Percentiles rank a stretch among this genome's conserved stretches.
Conservation (phyloP, 2,329 filamentous ascomycete species). For the Rhynchosporium graminicola region DNA sequence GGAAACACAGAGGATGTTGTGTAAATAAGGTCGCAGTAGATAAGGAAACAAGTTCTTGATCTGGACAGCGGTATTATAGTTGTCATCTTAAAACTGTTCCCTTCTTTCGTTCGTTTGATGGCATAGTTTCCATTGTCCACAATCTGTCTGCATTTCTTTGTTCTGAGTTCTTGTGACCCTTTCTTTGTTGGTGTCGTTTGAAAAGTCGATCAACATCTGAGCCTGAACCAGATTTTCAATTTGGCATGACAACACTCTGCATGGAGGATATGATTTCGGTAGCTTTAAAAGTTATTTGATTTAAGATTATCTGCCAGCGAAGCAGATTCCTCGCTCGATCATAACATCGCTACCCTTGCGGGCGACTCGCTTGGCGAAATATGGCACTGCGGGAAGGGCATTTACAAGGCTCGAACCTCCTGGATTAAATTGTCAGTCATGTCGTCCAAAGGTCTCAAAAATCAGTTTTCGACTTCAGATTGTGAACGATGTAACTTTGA, state of each 20-base stretch:
- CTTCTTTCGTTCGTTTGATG: neutral
- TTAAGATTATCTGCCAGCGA: conserved; percentile 5
- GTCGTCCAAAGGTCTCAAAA: too few relatives aligned
- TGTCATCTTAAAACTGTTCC: neutral
- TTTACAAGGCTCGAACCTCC: neutral
- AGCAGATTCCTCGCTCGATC: neutral
- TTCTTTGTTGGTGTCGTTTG: conserved; percentile 7
- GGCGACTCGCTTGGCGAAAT: neutral
- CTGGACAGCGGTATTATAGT: neutral
- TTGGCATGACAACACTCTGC: neutral
- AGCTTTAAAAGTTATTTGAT: neutral
- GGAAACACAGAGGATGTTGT: neutral
- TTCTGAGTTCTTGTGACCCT: neutral
- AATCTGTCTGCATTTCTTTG: neutral
- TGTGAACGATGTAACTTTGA: too few relatives aligned
- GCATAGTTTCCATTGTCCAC: conserved; percentile 17
- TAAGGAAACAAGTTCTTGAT: neutral
- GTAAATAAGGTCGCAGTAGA: too few relatives aligned
- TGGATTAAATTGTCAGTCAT: neutral
- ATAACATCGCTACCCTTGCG: neutral
- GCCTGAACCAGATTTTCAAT: neutral
- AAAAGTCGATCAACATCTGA: neutral
- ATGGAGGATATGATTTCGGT: neutral
- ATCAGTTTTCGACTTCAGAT: too few relatives aligned
- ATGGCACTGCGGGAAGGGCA: neutral